Conservation (phyloP, 371 early-diverging fungal genomes). For the Mortierella sp. region DNA sequence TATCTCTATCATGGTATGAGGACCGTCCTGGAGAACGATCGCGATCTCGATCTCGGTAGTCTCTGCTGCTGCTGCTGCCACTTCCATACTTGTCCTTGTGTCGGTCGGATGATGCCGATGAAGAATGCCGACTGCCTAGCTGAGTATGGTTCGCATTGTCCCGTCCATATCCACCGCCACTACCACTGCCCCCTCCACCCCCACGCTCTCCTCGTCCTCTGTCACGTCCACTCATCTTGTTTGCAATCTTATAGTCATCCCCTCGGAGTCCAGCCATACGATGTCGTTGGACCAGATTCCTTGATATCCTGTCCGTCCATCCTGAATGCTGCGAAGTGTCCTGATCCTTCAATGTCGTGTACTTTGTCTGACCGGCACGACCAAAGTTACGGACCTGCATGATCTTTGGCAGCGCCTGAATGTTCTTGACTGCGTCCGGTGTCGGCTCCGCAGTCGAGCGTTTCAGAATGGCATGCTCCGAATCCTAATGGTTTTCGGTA, state of each 20-base stretch:
- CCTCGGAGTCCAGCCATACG: conserved; percentile 40
- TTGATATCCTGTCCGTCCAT: conserved; percentile 43
- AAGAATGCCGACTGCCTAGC: conserved; percentile 13
- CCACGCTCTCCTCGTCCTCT: conserved; percentile 10
- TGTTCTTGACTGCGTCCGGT: conserved; percentile 72
- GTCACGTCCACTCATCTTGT: conserved; percentile 17
- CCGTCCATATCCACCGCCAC: conserved; percentile 5
- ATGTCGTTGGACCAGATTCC: conserved; percentile 22
- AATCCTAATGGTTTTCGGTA: conserved; percentile 49
- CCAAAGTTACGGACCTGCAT: conserved; percentile 95
- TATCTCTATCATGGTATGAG: conserved; percentile 8
- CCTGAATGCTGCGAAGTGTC: conserved; percentile 73
- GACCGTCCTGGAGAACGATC: conserved; percentile 1
- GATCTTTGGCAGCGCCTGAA: conserved; percentile 80
- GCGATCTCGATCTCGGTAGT: conserved; percentile 18
- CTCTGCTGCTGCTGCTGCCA: too few relatives aligned
- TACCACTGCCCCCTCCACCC: conserved; percentile 8
- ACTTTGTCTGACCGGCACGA: conserved; percentile 86
- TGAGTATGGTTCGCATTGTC: conserved; percentile 24
- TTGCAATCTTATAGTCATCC: conserved; percentile 36
- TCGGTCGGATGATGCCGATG: conserved; percentile 6
- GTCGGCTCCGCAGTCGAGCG: conserved; percentile 84
- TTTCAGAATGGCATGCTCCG: conserved; percentile 68
- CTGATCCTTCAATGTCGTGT: conserved; percentile 85
- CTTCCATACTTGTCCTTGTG: conserved; percentile 2